Conservation (phyloP, 1,284 basidiomycete genomes). For the Leccinum subrobustum region DNA sequence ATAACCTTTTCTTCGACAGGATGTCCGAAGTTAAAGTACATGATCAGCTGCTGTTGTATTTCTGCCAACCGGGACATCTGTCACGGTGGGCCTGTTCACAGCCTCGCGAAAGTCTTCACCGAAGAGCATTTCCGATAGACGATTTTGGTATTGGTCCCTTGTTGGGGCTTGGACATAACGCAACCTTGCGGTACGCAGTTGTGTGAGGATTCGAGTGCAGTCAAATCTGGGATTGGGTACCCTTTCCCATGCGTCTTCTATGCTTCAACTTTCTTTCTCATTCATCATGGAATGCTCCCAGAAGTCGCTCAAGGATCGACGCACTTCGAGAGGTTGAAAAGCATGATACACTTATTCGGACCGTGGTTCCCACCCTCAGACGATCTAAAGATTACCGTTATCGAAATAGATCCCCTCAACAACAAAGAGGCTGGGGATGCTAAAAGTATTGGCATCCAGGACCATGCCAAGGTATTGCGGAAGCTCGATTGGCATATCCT, state of each 20-base stretch:
- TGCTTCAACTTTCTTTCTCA: background rate
- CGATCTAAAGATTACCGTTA: background rate
- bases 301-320: background rate
- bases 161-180: background rate
- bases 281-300: background rate
- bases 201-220: background rate
- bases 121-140: background rate
- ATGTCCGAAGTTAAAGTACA: background rate
- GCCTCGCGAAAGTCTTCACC: background rate
- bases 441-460: background rate
- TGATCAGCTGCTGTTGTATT: no score
- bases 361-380: background rate
- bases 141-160: background rate
- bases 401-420: background rate
- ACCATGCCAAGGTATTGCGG: background rate
- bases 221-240: background rate
- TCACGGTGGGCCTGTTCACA: background rate
- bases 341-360: background rate
- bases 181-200: background rate
- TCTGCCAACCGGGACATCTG: no score
- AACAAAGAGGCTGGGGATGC: background rate
- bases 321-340: background rate
- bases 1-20: background rate
- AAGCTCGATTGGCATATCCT: background rate
- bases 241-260: background rate